Evolutionary conservation across 352 stramenopile species (phyloP).

Genomic region (Globisporangium orthogonon): DNA sequence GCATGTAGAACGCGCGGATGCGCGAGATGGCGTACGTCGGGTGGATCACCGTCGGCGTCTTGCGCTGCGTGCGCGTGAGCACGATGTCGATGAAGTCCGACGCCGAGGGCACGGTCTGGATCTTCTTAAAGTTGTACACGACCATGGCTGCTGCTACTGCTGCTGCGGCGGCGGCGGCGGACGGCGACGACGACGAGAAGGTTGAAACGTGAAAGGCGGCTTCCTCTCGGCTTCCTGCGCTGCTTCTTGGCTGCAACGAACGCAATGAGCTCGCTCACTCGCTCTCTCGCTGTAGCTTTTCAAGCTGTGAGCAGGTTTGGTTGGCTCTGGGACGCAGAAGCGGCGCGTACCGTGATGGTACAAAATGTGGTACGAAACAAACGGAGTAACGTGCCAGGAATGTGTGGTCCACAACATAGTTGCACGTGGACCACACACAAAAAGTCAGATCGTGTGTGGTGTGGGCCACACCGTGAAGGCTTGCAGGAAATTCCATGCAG

Average conservation of each 20-base stretch:
- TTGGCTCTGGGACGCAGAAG: conserved; percentile 23
- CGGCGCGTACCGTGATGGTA: conserved; percentile 5
- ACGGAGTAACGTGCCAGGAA: neutral
- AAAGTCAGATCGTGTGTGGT: neutral
- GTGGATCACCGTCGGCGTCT: conserved; percentile 99
- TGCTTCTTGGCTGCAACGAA: conserved; percentile 10
- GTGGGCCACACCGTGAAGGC: neutral
- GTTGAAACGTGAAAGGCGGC: neutral
- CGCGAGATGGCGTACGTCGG: conserved; percentile 95
- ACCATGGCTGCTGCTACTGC: conserved; percentile 68
- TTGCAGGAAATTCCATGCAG: too few species aligned
- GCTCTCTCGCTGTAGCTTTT: conserved; percentile 6
- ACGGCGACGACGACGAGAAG: too few species aligned
- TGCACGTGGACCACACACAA: neutral
- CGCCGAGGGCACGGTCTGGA: conserved; percentile 94
- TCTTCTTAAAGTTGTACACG: conserved; percentile 99
- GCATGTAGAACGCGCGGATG: conserved; percentile 96
- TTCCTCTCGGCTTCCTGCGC: neutral
- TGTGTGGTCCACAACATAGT: too few species aligned
- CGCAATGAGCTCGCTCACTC: conserved; percentile 9
- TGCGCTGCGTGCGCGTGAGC: conserved; percentile 97
- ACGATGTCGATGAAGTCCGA: conserved; percentile 99
- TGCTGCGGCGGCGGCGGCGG: too few species aligned
- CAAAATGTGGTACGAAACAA: neutral
- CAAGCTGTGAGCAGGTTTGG: conserved; percentile 22